Conservation (phyloP, 2,329 filamentous ascomycete species). For the Aschersonia sp. region DNA sequence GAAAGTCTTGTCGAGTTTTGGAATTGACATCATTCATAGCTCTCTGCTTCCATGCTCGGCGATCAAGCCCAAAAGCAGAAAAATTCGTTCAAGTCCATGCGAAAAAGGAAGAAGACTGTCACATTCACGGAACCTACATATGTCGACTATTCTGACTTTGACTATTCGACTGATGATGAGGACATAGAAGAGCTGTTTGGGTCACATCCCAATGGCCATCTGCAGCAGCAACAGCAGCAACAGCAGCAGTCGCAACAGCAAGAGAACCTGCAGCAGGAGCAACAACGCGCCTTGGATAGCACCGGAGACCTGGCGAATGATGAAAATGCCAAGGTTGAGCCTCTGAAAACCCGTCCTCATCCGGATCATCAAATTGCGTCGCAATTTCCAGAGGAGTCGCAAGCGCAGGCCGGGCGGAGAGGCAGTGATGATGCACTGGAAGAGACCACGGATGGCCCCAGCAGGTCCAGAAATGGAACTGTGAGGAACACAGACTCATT, state of each 20-base stretch:
- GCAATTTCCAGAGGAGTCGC: slow-evolving; percentile 13
- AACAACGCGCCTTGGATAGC: slow-evolving; percentile 9
- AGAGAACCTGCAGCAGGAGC: slow-evolving; percentile 1
- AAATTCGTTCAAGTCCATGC: slow-evolving; percentile 71
- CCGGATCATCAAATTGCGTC: slow-evolving; percentile 24
- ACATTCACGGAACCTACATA: slow-evolving; percentile 76
- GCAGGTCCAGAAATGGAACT: slow-evolving; percentile 68
- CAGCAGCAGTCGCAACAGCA: slow-evolving; percentile 14
- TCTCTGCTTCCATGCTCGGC: slow-evolving; percentile 48
- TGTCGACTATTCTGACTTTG: slow-evolving; percentile 74
- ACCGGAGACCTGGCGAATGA: slow-evolving; percentile 24
- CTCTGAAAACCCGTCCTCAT: slow-evolving; percentile 34
- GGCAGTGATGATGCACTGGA: slow-evolving; percentile 57
- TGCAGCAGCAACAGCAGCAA: slow-evolving; percentile 14
- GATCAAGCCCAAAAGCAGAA: slow-evolving; percentile 63
- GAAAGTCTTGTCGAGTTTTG: too few species aligned
- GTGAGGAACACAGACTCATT: slow-evolving; percentile 90
- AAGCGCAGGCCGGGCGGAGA: slow-evolving; percentile 20
- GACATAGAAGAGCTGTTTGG: slow-evolving; percentile 31
- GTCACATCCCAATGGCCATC: slow-evolving; percentile 16
- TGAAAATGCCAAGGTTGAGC: slow-evolving; percentile 40
- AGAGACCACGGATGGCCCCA: slow-evolving; percentile 32
- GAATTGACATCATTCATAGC: slow-evolving; percentile 18
- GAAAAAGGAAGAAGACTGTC: slow-evolving; percentile 73
- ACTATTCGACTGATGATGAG: slow-evolving; percentile 69